These are phyloP conservation scores for Starmerella cellae DNA, from an alignment of 805 yeast genomes.

Conservation along the genomic window DNA sequence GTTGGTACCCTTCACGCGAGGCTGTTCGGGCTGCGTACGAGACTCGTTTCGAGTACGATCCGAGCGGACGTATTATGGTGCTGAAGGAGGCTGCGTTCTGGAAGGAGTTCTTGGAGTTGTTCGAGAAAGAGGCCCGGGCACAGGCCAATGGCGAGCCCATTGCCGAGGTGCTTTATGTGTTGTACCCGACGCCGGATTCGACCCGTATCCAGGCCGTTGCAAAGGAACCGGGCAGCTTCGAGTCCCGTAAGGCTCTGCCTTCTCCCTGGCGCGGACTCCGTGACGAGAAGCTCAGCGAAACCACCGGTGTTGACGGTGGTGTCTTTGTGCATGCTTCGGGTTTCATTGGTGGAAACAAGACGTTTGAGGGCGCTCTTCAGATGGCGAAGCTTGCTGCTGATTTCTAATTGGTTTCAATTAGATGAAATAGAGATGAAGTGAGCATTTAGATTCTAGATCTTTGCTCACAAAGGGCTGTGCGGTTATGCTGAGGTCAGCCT, in stretches of 20 bases:
- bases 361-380: conserved; percentile 61
- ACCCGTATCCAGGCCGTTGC: conserved; percentile 93
- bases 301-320: conserved; percentile 74
- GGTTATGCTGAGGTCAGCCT: no score
- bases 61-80: conserved; percentile 59
- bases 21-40: conserved; percentile 58
- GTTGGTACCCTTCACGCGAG: conserved; percentile 84
- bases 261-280: conserved; percentile 92
- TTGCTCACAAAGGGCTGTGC: no score
- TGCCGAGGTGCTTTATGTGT: conserved; percentile 57
- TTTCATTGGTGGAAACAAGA: conserved; percentile 86
- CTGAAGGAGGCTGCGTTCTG: conserved; percentile 78
- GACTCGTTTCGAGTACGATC: conserved; percentile 45
- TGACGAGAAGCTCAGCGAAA: conserved; percentile 63
- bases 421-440: background rate
- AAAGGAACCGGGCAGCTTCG: conserved; percentile 62
- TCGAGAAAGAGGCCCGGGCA: conserved; percentile 28
- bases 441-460: no score
- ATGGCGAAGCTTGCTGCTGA: conserved; percentile 43
- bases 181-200: conserved; percentile 58
- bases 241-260: conserved; percentile 76
- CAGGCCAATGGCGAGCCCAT: conserved; percentile 28
- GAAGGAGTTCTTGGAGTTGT: conserved; percentile 81
- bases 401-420: conserved; percentile 9
- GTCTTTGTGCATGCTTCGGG: conserved; percentile 91